Conservation (phyloP, 306 rosid genomes). For the Senna tora region DNA sequence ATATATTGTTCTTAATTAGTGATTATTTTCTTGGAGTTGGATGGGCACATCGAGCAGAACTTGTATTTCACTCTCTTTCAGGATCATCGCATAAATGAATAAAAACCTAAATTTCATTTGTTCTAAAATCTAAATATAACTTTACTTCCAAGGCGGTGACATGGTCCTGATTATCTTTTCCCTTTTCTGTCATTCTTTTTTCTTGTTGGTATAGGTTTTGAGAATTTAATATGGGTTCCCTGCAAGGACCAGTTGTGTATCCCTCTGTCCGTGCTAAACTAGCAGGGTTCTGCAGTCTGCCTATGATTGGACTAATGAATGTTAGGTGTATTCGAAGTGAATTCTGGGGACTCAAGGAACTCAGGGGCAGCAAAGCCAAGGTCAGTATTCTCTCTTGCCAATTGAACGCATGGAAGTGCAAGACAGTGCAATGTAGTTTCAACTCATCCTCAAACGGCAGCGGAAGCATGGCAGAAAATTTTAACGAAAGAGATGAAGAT, state of each 20-base stretch:
- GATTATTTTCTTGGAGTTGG: neutral
- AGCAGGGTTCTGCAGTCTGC: constrained; percentile 55
- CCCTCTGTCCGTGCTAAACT: constrained; percentile 61
- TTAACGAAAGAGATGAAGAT: constrained; percentile 72
- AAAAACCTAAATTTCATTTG: constrained; percentile 2
- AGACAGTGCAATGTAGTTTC: constrained; percentile 59
- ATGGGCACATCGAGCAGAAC: neutral
- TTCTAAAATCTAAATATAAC: too few relatives aligned
- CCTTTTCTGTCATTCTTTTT: neutral
- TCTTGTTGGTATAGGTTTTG: constrained; percentile 30
- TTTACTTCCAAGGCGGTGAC: neutral
- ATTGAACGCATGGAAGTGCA: constrained; percentile 44
- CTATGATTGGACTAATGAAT: constrained; percentile 52
- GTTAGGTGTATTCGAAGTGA: constrained; percentile 53
- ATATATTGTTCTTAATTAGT: neutral
- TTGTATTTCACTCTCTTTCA: neutral
- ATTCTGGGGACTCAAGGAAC: constrained; percentile 56
- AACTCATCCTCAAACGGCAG: constrained; percentile 71
- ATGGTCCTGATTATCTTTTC: neutral
- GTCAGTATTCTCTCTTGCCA: constrained; percentile 37
- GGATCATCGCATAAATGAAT: neutral
- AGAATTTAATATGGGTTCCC: constrained; percentile 60
- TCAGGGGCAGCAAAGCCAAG: constrained; percentile 44
- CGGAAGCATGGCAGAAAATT: constrained; percentile 76
- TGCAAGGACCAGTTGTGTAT: constrained; percentile 69